Evolutionary conservation across 2,329 filamentous ascomycete genomes (phyloP).

Genomic region (Sphaerostilbella broomeana): DNA sequence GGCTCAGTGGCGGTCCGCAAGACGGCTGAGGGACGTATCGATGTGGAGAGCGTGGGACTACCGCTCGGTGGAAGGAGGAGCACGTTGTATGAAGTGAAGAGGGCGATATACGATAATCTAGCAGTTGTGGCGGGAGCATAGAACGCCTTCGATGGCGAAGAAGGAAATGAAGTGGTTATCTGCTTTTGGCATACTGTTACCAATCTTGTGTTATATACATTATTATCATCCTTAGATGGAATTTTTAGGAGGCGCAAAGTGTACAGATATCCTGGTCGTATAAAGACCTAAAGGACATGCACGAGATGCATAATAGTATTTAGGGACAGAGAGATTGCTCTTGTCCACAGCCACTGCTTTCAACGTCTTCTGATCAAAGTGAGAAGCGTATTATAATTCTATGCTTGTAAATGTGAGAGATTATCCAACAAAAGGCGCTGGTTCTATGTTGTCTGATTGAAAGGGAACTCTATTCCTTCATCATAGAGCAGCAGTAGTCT

Average conservation of each 20-base stretch:
- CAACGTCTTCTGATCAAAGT: neutral
- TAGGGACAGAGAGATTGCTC: no score
- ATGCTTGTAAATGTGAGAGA: no score
- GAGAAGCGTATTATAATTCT: neutral
- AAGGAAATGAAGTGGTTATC: no score
- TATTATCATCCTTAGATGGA: no score
- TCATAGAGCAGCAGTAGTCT: neutral
- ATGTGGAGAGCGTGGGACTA: conserved; percentile 69
- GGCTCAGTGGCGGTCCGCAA: conserved; percentile 84
- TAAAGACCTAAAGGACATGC: no score
- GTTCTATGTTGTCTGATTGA: neutral
- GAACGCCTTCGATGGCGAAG: conserved; percentile 5
- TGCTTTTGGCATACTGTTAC: no score
- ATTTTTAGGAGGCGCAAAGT: no score
- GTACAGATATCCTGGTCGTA: no score
- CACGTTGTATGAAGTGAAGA: conserved; percentile 82
- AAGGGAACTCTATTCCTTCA: neutral
- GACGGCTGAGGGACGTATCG: conserved; percentile 76
- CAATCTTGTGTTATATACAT: no score
- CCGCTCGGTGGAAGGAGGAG: conserved; percentile 37
- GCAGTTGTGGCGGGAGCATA: conserved; percentile 78
- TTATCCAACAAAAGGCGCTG: no score
- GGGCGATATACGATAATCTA: conserved; percentile 86
- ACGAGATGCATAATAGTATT: no score
- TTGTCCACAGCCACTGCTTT: no score